These are phyloP conservation scores for Saccharomycopsis sp. DNA, from an alignment of 805 yeast genomes.

Conservation along the genomic window DNA sequence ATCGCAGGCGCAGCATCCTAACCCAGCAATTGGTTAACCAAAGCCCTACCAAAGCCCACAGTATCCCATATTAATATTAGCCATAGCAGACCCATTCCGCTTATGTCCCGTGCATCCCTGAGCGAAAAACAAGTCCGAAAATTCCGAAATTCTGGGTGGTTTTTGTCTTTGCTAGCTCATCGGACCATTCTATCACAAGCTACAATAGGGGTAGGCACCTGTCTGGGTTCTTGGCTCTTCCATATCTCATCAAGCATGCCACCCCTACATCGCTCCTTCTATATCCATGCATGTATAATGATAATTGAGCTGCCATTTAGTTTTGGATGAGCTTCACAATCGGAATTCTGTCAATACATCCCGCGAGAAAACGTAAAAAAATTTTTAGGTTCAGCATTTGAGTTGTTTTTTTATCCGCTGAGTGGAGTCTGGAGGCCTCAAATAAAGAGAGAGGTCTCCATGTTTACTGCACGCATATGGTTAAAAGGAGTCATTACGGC, in stretches of 20 bases:
- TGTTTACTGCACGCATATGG: not conserved
- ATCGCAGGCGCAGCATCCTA: too few species aligned
- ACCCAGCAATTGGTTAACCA: too few species aligned
- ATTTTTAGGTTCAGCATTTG: not conserved
- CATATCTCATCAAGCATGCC: too few species aligned
- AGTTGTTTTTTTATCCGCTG: not conserved
- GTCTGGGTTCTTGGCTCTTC: not conserved
- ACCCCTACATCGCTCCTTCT: too few species aligned
- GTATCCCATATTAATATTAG: too few species aligned
- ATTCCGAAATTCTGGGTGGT: conserved; percentile 1
- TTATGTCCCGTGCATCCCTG: not conserved
- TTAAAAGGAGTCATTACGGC: not conserved
- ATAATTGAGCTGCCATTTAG: too few species aligned
- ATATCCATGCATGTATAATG: too few species aligned
- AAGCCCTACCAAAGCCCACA: too few species aligned
- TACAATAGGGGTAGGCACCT: not conserved
- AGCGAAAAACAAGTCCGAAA: not conserved
- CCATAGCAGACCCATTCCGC: too few species aligned
- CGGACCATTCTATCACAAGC: not conserved
- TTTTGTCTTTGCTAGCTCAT: not conserved
- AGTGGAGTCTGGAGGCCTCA: not conserved
- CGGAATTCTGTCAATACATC: not conserved
- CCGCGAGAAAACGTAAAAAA: not conserved
- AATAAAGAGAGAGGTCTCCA: not conserved
- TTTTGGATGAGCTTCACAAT: too few species aligned